A percentile compares a stretch with the other conserved stretches of the same genome.
phyloP scores from a whole-genome alignment of 768 basidiomycete species.

The Boletus insuetus region DNA sequence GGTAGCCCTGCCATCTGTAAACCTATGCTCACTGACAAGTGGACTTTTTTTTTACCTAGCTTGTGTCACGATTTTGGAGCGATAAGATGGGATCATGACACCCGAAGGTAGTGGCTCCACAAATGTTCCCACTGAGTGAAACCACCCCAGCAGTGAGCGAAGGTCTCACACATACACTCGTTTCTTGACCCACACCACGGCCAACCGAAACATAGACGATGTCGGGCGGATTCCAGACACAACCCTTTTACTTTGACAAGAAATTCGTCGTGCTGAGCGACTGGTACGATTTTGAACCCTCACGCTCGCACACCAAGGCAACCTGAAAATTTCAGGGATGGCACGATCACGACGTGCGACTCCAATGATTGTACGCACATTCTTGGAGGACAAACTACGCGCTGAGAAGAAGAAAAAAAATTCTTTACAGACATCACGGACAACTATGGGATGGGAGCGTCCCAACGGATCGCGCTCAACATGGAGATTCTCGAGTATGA shows the following conservation, averaged over 20 bases:
- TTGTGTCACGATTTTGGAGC: slow-evolving; percentile 1
- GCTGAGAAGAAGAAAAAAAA: not conserved
- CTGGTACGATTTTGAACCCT: slow-evolving; percentile 54
- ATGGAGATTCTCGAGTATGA: slow-evolving; percentile 60
- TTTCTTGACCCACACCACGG: not conserved
- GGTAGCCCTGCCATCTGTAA: slow-evolving; percentile 1
- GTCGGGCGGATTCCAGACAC: slow-evolving; percentile 9
- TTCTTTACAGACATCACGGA: slow-evolving; percentile 72
- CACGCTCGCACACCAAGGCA: not conserved
- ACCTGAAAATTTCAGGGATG: slow-evolving; percentile 58
- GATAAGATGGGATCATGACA: slow-evolving; percentile 18
- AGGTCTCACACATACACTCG: not conserved
- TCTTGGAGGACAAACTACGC: not conserved
- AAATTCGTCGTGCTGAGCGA: slow-evolving; percentile 86
- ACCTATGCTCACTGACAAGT: not conserved
- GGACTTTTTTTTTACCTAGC: not conserved
- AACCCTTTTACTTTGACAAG: slow-evolving; percentile 50
- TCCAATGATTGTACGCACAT: slow-evolving; percentile 82
- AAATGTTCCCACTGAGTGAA: slow-evolving; percentile 4
- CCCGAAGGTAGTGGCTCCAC: slow-evolving; percentile 13
- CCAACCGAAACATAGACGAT: slow-evolving; percentile 5
- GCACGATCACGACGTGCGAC: slow-evolving; percentile 90
- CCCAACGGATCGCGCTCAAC: slow-evolving; percentile 63
- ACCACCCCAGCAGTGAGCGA: not conserved
- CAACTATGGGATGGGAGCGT: slow-evolving; percentile 80